Evolutionary conservation across 2,329 filamentous ascomycete species (phyloP).

Genomic region (Pseudogymnoascus sp.): DNA sequence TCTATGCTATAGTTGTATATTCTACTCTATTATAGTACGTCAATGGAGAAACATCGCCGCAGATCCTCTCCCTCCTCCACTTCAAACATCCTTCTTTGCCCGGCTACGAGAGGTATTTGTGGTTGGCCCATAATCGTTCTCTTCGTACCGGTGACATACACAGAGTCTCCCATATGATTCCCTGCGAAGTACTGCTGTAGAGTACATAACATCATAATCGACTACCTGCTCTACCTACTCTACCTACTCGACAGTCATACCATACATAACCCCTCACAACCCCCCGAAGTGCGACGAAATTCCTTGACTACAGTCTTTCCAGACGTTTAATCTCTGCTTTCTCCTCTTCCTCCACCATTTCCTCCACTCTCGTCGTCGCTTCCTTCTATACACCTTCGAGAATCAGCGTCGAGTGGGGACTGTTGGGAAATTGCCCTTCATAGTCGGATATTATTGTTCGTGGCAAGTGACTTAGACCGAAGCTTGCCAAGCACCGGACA

Average conservation of each 20-base stretch:
- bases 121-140: neutral
- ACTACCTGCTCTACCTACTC: too few species aligned
- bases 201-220: neutral
- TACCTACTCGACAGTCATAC: neutral
- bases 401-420: neutral
- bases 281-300: neutral
- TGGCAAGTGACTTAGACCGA: neutral
- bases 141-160: neutral
- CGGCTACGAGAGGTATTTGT: neutral
- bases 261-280: neutral
- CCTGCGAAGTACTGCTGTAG: neutral
- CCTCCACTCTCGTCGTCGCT: neutral
- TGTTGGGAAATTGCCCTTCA: neutral
- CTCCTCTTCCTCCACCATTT: neutral
- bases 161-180: neutral
- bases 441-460: conserved; percentile 1
- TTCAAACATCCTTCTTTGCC: neutral
- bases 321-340: neutral
- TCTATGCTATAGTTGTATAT: neutral
- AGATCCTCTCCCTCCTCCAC: neutral
- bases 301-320: neutral
- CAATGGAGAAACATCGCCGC: conserved; percentile 7
- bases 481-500: neutral
- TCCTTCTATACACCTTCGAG: neutral
- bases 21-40: neutral